Evolutionary conservation across 257 asterid species (phyloP).

Genomic region (Thymus mandschuricus): DNA sequence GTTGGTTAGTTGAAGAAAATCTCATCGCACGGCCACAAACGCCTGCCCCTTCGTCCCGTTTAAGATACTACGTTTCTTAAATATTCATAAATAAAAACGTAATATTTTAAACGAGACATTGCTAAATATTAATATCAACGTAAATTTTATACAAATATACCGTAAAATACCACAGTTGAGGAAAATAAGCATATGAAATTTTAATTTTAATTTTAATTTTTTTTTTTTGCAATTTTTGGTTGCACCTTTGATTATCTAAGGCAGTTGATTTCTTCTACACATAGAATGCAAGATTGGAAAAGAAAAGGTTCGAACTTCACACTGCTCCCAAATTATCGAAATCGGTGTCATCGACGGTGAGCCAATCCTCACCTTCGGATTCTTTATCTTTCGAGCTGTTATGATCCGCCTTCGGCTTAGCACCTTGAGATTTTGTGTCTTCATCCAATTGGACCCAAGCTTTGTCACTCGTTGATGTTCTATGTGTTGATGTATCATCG

Average conservation of each 20-base stretch:
- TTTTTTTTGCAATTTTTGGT: no score
- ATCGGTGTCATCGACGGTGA: slow-evolving; percentile 66
- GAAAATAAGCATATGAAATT: no score
- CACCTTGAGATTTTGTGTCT: slow-evolving; percentile 35
- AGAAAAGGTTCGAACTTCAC: slow-evolving; percentile 44
- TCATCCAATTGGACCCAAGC: slow-evolving; percentile 57
- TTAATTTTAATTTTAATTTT: no score
- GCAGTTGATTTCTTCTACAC: slow-evolving; percentile 26
- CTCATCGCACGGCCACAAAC: background rate
- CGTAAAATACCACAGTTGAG: no score
- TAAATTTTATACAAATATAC: no score
- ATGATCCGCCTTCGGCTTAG: slow-evolving; percentile 35
- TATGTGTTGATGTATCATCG: slow-evolving; percentile 34
- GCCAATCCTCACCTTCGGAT: slow-evolving; percentile 87
- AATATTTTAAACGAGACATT: no score
- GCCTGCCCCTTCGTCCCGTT: background rate
- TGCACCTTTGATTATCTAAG: background rate
- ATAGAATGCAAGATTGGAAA: slow-evolving; percentile 4
- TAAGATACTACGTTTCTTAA: no score
- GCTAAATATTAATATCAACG: no score
- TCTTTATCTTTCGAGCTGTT: slow-evolving; percentile 50
- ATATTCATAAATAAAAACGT: no score
- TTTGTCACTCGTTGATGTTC: slow-evolving; percentile 35
- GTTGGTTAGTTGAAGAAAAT: background rate
- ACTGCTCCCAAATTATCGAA: slow-evolving; percentile 50